Conservation (phyloP, 2,329 filamentous ascomycete species). For the Cadophora sp. region DNA sequence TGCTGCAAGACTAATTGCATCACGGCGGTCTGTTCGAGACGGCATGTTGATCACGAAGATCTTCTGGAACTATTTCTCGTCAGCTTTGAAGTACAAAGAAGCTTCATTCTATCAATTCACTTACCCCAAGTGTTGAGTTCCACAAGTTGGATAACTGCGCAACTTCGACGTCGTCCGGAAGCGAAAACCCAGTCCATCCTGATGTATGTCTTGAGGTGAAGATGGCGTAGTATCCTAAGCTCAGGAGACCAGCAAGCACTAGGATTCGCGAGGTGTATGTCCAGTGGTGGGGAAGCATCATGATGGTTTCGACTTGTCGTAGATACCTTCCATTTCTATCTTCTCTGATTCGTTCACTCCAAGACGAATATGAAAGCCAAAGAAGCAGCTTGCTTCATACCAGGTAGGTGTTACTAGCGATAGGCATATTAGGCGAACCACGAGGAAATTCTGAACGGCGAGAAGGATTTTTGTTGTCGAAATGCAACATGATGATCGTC, state of each 20-base stretch:
- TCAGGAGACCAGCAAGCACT: neutral
- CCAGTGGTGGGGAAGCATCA: constrained; percentile 1
- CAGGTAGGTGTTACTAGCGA: too few species aligned
- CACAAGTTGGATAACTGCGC: constrained; percentile 5
- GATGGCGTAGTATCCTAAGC: constrained; percentile 4
- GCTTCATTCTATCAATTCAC: neutral
- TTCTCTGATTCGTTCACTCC: neutral
- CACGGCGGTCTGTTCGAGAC: constrained; percentile 34
- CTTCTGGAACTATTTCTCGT: constrained; percentile 32
- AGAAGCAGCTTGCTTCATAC: too few species aligned
- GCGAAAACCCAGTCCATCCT: neutral
- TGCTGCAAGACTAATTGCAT: constrained; percentile 31
- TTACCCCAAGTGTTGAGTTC: constrained; percentile 22
- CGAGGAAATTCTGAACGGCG: too few species aligned
- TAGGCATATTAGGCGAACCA: too few species aligned
- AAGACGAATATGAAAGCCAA: neutral
- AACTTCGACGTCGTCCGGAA: neutral
- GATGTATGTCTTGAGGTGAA: constrained; percentile 9
- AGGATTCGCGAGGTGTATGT: constrained; percentile 7
- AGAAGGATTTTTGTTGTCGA: too few species aligned
- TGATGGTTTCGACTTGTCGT: neutral
- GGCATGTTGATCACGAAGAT: constrained; percentile 35
- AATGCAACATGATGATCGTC: neutral
- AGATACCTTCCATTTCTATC: neutral
- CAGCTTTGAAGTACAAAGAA: neutral